Base-by-base conservation (phyloP, 495 filamentous ascomycete genomes). In the Podospora comata region DNA sequence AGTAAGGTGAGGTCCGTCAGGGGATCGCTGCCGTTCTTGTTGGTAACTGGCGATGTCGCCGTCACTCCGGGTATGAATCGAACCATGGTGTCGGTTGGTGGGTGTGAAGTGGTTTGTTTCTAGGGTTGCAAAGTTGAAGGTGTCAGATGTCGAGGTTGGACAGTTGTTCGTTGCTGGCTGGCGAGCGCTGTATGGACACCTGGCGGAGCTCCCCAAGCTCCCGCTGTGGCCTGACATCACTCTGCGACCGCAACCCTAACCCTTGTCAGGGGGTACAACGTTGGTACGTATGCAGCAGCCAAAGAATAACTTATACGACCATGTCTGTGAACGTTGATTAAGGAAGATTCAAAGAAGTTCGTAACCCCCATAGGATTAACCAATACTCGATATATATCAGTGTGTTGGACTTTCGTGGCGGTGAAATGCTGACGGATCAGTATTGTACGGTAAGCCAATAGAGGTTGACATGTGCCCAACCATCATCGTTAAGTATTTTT, bases 1-100 rank as follows among this genome's bases (percentile, higher is more conserved):
- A 94, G 85, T n/a, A 91, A 85, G 59, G 82, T 85, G 11, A 94
- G 85, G 70, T 90, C 89, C 20, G 89, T 73, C 19, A 79, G 64
- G 6, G 72, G 72, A 67, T 79, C 72, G 39, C 39, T 48, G 60
- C 66, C 66, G 2, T 61, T 71, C 19, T 62, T 68, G 2, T 64
- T 69, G 2, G 65, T 11, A 1, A 34, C 60, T 16, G 71, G 68
- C 5, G 71, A 20, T n/a, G 60, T 27, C 16, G 59, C 54, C 9
- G 73, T 65, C 1, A 68, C 60, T 30, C 70, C 75, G 23, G 67
- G 69, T 19, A 73, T 69, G 44, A 77, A 66, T 70, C 70, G 74
- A 54, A 67, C 75, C 77, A 79, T 79, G 60, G 27, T 61, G 64
- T 62, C 0, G 30, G 48, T 63, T 5, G 23, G 23, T 23, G 23